Conservation (phyloP, 2,329 filamentous ascomycete genomes). For the Epichloe sylvatica region DNA sequence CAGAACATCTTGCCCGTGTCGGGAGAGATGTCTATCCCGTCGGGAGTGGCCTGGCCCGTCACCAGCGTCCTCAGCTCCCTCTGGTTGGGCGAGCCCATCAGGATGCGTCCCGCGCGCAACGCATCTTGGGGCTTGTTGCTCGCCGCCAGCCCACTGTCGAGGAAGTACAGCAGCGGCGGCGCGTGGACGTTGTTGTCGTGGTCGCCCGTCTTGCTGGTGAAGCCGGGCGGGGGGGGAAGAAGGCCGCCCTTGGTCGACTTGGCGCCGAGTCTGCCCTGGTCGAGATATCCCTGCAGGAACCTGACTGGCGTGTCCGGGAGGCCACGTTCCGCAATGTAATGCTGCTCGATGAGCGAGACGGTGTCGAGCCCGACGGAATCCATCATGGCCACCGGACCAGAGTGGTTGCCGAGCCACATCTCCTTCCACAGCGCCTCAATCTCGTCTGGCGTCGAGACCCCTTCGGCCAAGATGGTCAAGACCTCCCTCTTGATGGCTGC, state of each 20-base stretch:
- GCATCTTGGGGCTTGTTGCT: not conserved
- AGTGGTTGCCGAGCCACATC: conserved; percentile 18
- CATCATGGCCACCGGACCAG: conserved; percentile 22
- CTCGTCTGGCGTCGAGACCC: conserved; percentile 33
- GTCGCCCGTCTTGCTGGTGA: not conserved
- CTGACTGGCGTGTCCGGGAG: conserved; percentile 28
- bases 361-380: conserved; percentile 38
- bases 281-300: conserved; percentile 31
- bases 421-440: conserved; percentile 34
- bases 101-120: conserved; percentile 7
- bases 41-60: conserved; percentile 21
- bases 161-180: conserved; percentile 11
- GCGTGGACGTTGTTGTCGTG: conserved; percentile 3
- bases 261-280: conserved; percentile 30
- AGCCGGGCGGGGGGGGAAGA: conserved; percentile 19
- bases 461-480: conserved; percentile 34
- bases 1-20: conserved; percentile 28
- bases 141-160: conserved; percentile 15
- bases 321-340: conserved; percentile 36
- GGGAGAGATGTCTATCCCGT: conserved; percentile 28
- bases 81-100: conserved; percentile 8
- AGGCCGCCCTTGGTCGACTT: conserved; percentile 30
- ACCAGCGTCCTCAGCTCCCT: conserved; percentile 10
- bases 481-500: conserved; percentile 41
- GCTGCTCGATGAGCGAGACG: conserved; percentile 35